Evolutionary conservation across 352 stramenopile species (phyloP), one percentile per base, ranked within the genome.

Genomic region (Pythium insidiosum): DNA sequence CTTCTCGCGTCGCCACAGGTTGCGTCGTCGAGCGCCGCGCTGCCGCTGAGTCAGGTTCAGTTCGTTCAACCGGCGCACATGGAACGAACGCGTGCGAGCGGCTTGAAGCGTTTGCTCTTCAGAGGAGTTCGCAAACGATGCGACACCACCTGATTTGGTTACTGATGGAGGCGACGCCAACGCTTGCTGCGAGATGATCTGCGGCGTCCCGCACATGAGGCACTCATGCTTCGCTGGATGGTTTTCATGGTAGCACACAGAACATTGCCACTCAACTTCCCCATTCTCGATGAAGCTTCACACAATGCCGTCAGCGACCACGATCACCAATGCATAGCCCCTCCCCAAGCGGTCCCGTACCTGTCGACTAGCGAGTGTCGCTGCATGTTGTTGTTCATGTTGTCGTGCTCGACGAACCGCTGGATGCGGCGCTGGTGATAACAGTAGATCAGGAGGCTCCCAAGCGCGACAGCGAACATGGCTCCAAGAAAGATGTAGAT

Each of bases 371-470:
- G 67, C 33, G 81, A 85, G 47, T 91, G 68, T 11, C 79, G 72
- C 61, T 91, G 79, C 73, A 91, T 88, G 58, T 91, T 91, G 66
- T 91, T 91, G 59, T 84, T 84, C 52, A 55, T 56, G 36, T 88
- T 91, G 63, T 88, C 73, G 24, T 66, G 35, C 26, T 85, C 67
- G 15, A 79, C 59, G 29, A 76, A 86, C 0, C 63, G 73, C 18
- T 53, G 61, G 6, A 83, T 15, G 6, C 73, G 73, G 7, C 72
- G 73, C 39, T 83, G 75, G 31, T 89, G 76, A 41, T 75, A 59
- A 50, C 63, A 87, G 43, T 91, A 91, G 1, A 76, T 44, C 16
- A 77, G 31, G 31, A 87, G 25, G 44, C 59, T 75, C 15, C 54
- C 50, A 9, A 62, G 34, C 16, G 45, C 65, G 26, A 88, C 47